Evolutionary conservation across 768 basidiomycete species (phyloP).

Genomic region (Leucocoprinus birnbaumii): DNA sequence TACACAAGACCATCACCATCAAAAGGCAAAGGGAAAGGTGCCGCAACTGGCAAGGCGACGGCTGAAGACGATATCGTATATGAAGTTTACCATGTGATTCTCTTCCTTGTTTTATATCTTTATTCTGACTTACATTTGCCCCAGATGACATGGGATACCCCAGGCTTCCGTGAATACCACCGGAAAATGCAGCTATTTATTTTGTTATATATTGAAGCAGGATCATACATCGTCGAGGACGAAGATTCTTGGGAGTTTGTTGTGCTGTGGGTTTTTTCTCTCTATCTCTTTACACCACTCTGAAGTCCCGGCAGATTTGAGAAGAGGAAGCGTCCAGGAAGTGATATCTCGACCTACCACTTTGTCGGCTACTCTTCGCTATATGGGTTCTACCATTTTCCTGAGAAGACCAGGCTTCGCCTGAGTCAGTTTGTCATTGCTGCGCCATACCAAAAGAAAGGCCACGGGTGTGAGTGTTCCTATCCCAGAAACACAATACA

Average conservation of each 20-base stretch:
- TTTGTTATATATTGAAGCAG: constrained; percentile 91
- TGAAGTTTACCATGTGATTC: constrained; percentile 87
- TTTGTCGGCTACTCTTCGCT: constrained; percentile 93
- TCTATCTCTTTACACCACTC: background rate
- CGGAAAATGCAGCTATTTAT: constrained; percentile 93
- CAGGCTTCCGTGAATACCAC: constrained; percentile 91
- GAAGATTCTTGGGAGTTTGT: constrained; percentile 95
- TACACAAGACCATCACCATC: constrained; percentile 61
- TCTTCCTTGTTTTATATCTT: background rate
- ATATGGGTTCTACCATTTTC: constrained; percentile 95
- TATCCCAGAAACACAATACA: background rate
- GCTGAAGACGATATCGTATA: constrained; percentile 62
- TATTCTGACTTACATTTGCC: background rate
- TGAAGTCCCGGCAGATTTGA: constrained; percentile 59
- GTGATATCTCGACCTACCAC: constrained; percentile 69
- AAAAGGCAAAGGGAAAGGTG: constrained; percentile 55
- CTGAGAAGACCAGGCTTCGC: constrained; percentile 83
- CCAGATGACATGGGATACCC: constrained; percentile 80
- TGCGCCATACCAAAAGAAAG: constrained; percentile 84
- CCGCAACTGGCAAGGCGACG: constrained; percentile 17
- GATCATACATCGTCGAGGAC: constrained; percentile 91
- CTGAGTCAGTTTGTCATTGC: constrained; percentile 94
- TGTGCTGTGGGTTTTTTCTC: constrained; percentile 59
- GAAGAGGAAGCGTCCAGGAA: constrained; percentile 61
- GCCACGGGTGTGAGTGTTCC: constrained; percentile 78